These are phyloP conservation scores for Cutaneotrichosporon cutaneum DNA, from an alignment of 1,284 basidiomycete genomes.

Conservation along the genomic window DNA sequence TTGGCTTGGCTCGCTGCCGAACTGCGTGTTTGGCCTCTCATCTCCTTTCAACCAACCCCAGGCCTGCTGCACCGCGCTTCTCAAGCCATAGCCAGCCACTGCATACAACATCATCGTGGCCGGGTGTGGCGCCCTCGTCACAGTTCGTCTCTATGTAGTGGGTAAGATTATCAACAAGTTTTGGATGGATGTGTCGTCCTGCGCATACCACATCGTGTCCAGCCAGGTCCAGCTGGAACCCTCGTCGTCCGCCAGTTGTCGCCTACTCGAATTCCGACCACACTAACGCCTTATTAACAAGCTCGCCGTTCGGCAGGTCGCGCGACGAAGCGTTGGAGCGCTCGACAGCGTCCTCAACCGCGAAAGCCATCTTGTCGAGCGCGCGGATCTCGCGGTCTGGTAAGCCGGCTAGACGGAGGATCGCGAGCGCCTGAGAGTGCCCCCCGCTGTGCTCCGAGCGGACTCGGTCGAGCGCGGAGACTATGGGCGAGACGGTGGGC, in stretches of 20 bases:
- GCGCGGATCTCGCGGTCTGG: conserved; percentile 6
- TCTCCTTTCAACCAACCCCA: background rate
- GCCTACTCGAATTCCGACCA: conserved; percentile 4
- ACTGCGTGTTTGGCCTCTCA: no score
- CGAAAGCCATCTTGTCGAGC: conserved; percentile 2
- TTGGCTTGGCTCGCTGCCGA: no score
- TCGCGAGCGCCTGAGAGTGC: conserved; percentile 4
- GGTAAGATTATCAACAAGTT: background rate
- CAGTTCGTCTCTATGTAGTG: background rate
- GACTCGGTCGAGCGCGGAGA: conserved; percentile 9
- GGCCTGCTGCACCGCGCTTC: no score
- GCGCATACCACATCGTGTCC: background rate
- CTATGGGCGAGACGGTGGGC: conserved; percentile 4
- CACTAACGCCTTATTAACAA: conserved; percentile 1
- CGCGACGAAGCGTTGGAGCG: background rate
- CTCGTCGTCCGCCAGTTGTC: background rate
- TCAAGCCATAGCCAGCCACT: background rate
- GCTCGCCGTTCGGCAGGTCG: conserved; percentile 6
- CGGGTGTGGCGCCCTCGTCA: background rate
- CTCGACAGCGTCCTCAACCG: conserved; percentile 7
- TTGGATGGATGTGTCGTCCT: background rate
- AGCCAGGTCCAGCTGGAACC: background rate
- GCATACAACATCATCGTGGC: conserved; percentile 1
- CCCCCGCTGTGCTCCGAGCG: conserved; percentile 3
- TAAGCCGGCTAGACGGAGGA: conserved; percentile 4